Conservation (phyloP, 148 eudicot genomes). For the Rhododendron ferrugineum region DNA sequence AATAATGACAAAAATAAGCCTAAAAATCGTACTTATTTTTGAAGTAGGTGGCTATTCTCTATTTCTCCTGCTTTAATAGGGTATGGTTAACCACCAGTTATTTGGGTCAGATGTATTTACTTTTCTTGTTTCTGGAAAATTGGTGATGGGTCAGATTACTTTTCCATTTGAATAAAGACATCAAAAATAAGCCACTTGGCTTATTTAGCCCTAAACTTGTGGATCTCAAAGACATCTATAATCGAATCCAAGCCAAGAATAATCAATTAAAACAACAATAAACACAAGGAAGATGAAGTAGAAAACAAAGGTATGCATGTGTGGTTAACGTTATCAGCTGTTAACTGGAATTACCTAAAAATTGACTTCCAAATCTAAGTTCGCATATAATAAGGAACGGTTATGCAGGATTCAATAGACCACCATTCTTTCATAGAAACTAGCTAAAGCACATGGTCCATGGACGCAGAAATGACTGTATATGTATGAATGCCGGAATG, state of each 20-base stretch:
- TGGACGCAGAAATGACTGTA: background rate
- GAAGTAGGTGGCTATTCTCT: too few relatives aligned
- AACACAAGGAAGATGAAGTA: background rate
- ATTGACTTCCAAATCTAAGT: background rate
- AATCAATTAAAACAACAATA: background rate
- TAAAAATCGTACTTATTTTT: too few relatives aligned
- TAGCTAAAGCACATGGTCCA: background rate
- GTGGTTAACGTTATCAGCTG: background rate
- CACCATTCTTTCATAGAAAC: background rate
- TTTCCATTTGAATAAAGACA: too few relatives aligned
- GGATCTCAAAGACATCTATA: background rate
- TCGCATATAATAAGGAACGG: background rate
- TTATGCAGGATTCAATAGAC: background rate
- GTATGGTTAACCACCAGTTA: too few relatives aligned
- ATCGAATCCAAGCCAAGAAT: background rate
- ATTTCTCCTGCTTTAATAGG: too few relatives aligned
- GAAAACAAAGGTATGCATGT: background rate
- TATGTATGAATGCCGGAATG: background rate
- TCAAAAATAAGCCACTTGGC: too few relatives aligned
- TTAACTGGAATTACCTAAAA: background rate
- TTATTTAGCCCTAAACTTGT: background rate
- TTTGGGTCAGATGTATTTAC: too few relatives aligned
- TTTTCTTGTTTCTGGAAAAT: too few relatives aligned
- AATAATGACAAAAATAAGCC: too few relatives aligned
- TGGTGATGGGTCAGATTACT: too few relatives aligned